phyloP scores from a whole-genome alignment of 352 stramenopile species.

The Globisporangium nagaii region DNA sequence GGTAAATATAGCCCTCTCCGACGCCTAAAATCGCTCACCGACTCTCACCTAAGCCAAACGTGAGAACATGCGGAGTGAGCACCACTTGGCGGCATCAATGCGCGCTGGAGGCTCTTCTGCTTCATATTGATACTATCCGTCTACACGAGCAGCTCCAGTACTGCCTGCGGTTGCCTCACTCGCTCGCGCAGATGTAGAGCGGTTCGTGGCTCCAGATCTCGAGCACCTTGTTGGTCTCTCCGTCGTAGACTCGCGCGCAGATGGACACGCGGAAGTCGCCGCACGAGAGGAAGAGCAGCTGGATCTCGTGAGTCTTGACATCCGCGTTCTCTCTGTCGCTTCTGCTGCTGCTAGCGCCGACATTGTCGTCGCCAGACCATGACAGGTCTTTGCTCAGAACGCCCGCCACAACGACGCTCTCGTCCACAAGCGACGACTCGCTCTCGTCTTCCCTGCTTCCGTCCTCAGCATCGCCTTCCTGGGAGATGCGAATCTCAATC shows the following conservation, averaged over 20 bases:
- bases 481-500: slow-evolving; percentile 26
- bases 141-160: not conserved
- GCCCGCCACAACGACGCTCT: slow-evolving; percentile 33
- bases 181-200: slow-evolving; percentile 31
- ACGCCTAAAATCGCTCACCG: too few species aligned
- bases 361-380: slow-evolving; percentile 9
- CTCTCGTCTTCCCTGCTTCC: not conserved
- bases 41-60: too few species aligned
- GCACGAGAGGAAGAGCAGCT: slow-evolving; percentile 61
- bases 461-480: slow-evolving; percentile 33
- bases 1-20: too few species aligned
- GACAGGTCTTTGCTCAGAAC: slow-evolving; percentile 23
- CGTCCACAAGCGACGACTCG: slow-evolving; percentile 9
- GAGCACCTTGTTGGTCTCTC: not conserved
- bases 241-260: slow-evolving; percentile 7
- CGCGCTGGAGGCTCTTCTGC: too few species aligned
- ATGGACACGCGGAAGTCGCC: slow-evolving; percentile 44
- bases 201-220: slow-evolving; percentile 44
- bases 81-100: too few species aligned
- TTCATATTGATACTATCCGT: not conserved
- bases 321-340: not conserved
- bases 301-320: slow-evolving; percentile 24
- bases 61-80: too few species aligned
- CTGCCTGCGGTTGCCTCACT: not conserved
- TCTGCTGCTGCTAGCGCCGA: too few species aligned